Base-by-base conservation (phyloP, 2,329 filamentous ascomycete species). In the Ramularia collo-cygni region DNA sequence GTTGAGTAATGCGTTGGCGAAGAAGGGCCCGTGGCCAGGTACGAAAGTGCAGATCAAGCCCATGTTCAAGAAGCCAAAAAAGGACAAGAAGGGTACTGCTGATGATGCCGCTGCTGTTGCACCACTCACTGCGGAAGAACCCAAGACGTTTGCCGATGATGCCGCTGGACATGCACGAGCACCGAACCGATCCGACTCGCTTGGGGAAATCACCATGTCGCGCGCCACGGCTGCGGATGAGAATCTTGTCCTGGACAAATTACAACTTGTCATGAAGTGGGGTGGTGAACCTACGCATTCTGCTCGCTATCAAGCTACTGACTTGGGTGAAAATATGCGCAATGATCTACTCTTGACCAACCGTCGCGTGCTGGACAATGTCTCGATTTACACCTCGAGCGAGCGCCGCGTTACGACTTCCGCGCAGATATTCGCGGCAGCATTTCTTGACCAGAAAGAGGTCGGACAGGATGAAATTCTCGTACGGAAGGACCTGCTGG, bases 31-130 rank as follows among this genome's bases (percentile, higher is more conserved):
- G 14, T 95, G 90, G 84, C 82, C 88, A 3, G 92, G 92, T 1
- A 98, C 92, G 1, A 98, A 98, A 63, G 88, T 98, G 2, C 92
- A 98, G 64, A 96, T 98, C 61, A 98, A 98, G 64, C 92, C 92
- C 8, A 95, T 98, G 88, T 98, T 98, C 64, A 81, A 89, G 37
- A 95, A 90, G 67, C 81, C 87, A 56, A 37, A 45, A n/a, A 35
- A 50, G 15, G 43, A 38, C 8, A 46, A 46, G 31, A 41, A 46
- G 19, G 35, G 42, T 13, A 43, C 43, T 15, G 38, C 29, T 7
- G 75, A 79, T 3, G 76, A 83, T 35, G 76, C 81, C 48, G 60
- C 67, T 12, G 53, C 60, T 16, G 58, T 60, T 1, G 50, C 51
- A 17, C 44, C 42, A n/a, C n/a, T n/a, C 4, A 32, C 38, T 1